Conservation (phyloP, 2,329 filamentous ascomycete genomes). For the Verticillium longisporum region DNA sequence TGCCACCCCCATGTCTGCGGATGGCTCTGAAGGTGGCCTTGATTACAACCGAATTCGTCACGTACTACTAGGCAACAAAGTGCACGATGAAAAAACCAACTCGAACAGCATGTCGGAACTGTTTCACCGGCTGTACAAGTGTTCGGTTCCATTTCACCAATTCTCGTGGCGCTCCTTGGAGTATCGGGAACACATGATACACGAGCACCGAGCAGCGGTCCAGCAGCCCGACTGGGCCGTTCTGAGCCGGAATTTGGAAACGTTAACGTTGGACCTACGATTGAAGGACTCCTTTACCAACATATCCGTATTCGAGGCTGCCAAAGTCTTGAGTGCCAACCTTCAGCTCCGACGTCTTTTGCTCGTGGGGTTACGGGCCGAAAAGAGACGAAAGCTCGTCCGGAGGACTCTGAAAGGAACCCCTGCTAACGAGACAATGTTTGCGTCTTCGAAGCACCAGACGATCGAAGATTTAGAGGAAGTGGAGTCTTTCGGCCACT, state of each 20-base stretch:
- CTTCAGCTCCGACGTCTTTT: not conserved
- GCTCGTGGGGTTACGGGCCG: conserved; percentile 4
- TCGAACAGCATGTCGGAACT: too few species aligned
- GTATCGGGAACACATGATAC: not conserved
- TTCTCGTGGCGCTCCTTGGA: not conserved
- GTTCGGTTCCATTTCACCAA: too few species aligned
- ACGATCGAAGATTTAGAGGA: conserved; percentile 1
- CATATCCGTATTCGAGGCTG: not conserved
- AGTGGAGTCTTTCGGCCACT: conserved; percentile 1
- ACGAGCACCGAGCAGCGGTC: not conserved
- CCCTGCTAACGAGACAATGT: not conserved
- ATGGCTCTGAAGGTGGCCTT: not conserved
- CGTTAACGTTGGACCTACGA: not conserved
- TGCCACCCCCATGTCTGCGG: not conserved
- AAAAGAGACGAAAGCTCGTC: not conserved
- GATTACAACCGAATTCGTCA: not conserved
- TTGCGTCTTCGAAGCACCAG: not conserved
- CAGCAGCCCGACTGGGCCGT: not conserved
- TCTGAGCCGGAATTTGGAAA: not conserved
- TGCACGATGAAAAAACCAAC: not conserved
- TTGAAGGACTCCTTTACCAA: not conserved
- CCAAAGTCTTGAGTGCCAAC: not conserved
- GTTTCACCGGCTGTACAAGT: too few species aligned
- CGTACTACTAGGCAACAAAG: not conserved
- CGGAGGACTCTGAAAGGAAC: not conserved